phyloP scores from a whole-genome alignment of 1,139 yeast species.

The Lodderomyces oxycetoniae region DNA sequence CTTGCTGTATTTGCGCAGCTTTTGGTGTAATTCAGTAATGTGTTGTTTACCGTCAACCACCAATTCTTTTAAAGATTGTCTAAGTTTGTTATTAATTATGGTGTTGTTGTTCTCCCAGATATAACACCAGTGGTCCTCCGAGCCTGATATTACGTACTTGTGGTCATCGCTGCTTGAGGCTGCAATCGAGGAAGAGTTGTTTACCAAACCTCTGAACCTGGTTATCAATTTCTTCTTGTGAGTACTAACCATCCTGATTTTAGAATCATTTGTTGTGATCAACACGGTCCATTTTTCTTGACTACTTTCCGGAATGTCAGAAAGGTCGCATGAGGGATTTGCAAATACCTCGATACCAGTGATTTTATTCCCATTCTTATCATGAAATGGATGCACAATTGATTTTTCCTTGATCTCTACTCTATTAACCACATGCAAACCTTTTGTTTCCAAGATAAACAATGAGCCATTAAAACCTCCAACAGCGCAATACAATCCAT shows the following conservation, averaged over 20 bases:
- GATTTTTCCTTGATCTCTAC: slow-evolving; percentile 46
- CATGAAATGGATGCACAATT: slow-evolving; percentile 24
- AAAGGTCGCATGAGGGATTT: slow-evolving; percentile 13
- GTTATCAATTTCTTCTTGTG: slow-evolving; percentile 55
- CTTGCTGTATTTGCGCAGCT: slow-evolving; percentile 30
- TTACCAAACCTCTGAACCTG: slow-evolving; percentile 69
- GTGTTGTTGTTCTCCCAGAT: slow-evolving; percentile 56
- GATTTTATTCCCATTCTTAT: slow-evolving; percentile 33
- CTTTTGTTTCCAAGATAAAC: slow-evolving; percentile 59
- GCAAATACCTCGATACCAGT: slow-evolving; percentile 38
- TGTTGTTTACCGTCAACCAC: slow-evolving; percentile 35
- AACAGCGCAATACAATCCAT: slow-evolving; percentile 59
- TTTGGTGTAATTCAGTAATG: slow-evolving; percentile 26
- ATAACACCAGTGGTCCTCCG: slow-evolving; percentile 69
- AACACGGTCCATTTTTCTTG: slow-evolving; percentile 36
- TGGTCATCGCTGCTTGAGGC: slow-evolving; percentile 62
- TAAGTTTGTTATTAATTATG: slow-evolving; percentile 36
- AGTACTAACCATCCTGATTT: slow-evolving; percentile 61
- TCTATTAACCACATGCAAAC: slow-evolving; percentile 49
- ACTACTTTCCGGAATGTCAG: slow-evolving; percentile 1
- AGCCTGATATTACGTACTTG: slow-evolving; percentile 50
- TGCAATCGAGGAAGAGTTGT: slow-evolving; percentile 64
- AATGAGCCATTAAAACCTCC: slow-evolving; percentile 84
- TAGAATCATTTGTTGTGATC: slow-evolving; percentile 77
- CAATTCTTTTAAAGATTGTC: slow-evolving; percentile 31